Conservation (phyloP, 108 stramenopile species). For the Schizochytrium sp. region DNA sequence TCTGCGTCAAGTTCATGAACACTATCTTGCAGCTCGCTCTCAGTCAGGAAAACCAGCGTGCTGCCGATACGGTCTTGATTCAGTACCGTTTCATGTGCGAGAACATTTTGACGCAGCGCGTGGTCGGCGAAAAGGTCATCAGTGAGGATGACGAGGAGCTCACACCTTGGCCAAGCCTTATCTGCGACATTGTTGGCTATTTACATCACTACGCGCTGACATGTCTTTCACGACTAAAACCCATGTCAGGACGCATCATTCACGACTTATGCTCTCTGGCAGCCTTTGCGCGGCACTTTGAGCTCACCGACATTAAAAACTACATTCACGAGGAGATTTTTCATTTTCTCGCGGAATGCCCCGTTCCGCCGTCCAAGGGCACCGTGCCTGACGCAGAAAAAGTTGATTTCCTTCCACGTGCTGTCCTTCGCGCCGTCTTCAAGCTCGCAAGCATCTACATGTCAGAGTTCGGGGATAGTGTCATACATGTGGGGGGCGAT, state of each 20-base stretch:
- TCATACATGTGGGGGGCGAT: background rate
- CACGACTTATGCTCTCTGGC: background rate
- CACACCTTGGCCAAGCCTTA: background rate
- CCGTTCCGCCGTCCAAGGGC: background rate
- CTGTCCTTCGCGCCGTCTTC: background rate
- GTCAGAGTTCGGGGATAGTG: background rate
- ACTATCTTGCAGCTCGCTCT: background rate
- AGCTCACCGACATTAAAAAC: background rate
- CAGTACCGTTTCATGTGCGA: background rate
- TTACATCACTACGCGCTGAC: background rate
- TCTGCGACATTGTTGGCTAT: background rate
- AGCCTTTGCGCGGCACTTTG: background rate
- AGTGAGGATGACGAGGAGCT: background rate
- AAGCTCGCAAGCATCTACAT: constrained; percentile 5
- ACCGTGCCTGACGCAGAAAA: background rate
- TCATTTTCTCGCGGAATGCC: background rate
- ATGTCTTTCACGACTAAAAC: background rate
- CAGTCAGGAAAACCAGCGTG: background rate
- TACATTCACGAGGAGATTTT: background rate
- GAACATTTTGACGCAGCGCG: background rate
- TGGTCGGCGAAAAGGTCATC: background rate
- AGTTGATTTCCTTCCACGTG: background rate
- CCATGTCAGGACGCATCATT: background rate
- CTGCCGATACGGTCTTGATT: background rate
- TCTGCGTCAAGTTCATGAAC: background rate